Evolutionary conservation across 768 basidiomycete genomes (phyloP).

Genomic region (Agrocybe praecox): DNA sequence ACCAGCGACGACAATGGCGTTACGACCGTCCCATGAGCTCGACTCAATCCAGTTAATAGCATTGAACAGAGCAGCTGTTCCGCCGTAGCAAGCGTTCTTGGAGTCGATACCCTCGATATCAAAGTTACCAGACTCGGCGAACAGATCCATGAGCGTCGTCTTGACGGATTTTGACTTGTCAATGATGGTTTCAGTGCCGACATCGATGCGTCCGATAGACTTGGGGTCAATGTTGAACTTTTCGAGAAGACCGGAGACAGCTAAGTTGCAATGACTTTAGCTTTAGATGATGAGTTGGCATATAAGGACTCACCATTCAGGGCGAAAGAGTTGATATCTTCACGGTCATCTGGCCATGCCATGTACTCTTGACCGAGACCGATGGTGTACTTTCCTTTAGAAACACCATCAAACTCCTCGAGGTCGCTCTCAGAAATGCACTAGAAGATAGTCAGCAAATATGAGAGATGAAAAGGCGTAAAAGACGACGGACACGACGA

Average conservation of each 20-base stretch:
- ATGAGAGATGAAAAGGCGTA: neutral
- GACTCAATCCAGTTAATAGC: slow-evolving; percentile 98
- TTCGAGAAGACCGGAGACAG: slow-evolving; percentile 84
- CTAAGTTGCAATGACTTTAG: slow-evolving; percentile 40
- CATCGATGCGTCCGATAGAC: slow-evolving; percentile 96
- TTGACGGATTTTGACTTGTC: slow-evolving; percentile 99
- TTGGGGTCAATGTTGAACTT: slow-evolving; percentile 96
- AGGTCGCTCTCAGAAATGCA: slow-evolving; percentile 96
- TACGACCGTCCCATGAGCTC: slow-evolving; percentile 95
- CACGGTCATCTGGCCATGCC: slow-evolving; percentile 98
- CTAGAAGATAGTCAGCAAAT: slow-evolving; percentile 37
- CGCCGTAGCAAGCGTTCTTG: slow-evolving; percentile 99
- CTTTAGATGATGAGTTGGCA: neutral
- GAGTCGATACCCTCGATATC: slow-evolving; percentile 99
- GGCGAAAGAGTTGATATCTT: slow-evolving; percentile 98
- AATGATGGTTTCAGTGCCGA: slow-evolving; percentile 98
- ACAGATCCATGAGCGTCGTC: slow-evolving; percentile 98
- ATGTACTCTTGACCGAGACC: slow-evolving; percentile 98
- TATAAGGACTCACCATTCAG: slow-evolving; percentile 70
- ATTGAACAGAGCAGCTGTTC: slow-evolving; percentile 98
- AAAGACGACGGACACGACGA: slow-evolving; percentile 62
- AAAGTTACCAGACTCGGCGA: slow-evolving; percentile 87
- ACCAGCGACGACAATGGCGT: slow-evolving; percentile 95
- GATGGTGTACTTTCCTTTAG: slow-evolving; percentile 98
- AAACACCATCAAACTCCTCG: slow-evolving; percentile 91